Conservation (phyloP, 2,329 filamentous ascomycete genomes). For the Aspergillus viridinutans region DNA sequence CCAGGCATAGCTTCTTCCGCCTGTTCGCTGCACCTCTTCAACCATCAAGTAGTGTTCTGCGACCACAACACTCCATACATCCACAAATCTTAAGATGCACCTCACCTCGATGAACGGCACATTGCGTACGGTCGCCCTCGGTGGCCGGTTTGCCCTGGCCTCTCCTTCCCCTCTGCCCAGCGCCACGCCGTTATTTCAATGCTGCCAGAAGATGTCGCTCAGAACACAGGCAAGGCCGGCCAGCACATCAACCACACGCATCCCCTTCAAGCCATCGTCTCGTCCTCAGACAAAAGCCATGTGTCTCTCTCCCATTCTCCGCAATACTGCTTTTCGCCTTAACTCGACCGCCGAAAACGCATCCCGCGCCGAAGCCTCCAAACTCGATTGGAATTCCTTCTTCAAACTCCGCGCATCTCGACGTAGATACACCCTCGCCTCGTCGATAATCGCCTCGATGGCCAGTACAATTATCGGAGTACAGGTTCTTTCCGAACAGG, state of each 20-base stretch:
- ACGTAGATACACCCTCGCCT: slow-evolving; percentile 75
- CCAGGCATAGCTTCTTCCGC: slow-evolving; percentile 3
- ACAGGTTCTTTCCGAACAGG: slow-evolving; percentile 60
- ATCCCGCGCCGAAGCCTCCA: slow-evolving; percentile 28
- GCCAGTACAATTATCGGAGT: slow-evolving; percentile 53
- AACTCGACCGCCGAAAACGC: slow-evolving; percentile 28
- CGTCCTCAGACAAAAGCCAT: slow-evolving; percentile 9
- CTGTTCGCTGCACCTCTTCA: neutral
- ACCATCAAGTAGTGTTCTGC: slow-evolving; percentile 7
- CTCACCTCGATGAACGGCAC: slow-evolving; percentile 25
- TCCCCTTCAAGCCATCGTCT: slow-evolving; percentile 2
- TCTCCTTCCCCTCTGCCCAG: slow-evolving; percentile 20
- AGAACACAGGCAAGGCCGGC: slow-evolving; percentile 22
- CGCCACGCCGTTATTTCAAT: slow-evolving; percentile 15
- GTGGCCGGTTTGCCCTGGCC: slow-evolving; percentile 23
- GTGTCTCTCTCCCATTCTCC: slow-evolving; percentile 6
- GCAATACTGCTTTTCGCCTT: slow-evolving; percentile 15
- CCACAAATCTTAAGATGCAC: slow-evolving; percentile 20
- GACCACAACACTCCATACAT: slow-evolving; percentile 9
- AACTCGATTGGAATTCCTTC: slow-evolving; percentile 87
- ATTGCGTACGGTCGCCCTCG: slow-evolving; percentile 30
- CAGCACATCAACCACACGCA: slow-evolving; percentile 19
- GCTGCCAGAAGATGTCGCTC: slow-evolving; percentile 15
- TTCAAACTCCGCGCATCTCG: slow-evolving; percentile 84
- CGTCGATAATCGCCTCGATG: slow-evolving; percentile 64